Evolutionary conservation across 345 rosid species (phyloP).

Genomic region (Brassica cretica): DNA sequence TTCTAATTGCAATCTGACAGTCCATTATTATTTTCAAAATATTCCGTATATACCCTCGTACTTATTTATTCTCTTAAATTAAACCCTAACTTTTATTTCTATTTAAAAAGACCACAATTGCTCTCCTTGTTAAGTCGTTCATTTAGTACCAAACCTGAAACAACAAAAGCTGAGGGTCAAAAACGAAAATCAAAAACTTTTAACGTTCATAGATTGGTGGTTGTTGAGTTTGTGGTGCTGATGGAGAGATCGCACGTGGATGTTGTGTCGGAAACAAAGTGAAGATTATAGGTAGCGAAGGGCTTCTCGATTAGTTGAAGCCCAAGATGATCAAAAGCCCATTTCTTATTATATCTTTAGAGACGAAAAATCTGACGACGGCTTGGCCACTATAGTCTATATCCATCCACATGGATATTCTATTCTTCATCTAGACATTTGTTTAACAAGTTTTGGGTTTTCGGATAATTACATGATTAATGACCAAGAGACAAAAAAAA

Average conservation of each 20-base stretch:
- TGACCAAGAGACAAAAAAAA: neutral
- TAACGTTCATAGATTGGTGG: conserved; percentile 16
- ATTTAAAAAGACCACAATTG: neutral
- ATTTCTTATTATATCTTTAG: neutral
- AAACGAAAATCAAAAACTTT: neutral
- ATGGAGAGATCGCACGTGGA: conserved; percentile 30
- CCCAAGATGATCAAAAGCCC: conserved; percentile 1
- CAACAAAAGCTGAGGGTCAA: neutral
- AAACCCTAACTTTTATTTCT: neutral
- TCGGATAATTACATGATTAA: conserved; percentile 10
- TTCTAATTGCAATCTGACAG: conserved; percentile 5
- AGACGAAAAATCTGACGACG: neutral
- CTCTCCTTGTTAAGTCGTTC: neutral
- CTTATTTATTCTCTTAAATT: neutral
- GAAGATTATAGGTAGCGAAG: conserved; percentile 29
- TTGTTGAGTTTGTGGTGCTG: conserved; percentile 27
- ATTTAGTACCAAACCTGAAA: neutral
- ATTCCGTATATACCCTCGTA: neutral
- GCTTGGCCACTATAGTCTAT: conserved; percentile 10
- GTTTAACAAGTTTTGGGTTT: neutral
- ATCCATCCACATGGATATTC: conserved; percentile 1
- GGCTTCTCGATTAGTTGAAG: conserved; percentile 7
- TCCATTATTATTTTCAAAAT: conserved; percentile 9
- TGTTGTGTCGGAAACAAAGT: conserved; percentile 8
- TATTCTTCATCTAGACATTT: neutral